phyloP scores from a whole-genome alignment of 768 basidiomycete species.

The Kwoniella shandongensis region DNA sequence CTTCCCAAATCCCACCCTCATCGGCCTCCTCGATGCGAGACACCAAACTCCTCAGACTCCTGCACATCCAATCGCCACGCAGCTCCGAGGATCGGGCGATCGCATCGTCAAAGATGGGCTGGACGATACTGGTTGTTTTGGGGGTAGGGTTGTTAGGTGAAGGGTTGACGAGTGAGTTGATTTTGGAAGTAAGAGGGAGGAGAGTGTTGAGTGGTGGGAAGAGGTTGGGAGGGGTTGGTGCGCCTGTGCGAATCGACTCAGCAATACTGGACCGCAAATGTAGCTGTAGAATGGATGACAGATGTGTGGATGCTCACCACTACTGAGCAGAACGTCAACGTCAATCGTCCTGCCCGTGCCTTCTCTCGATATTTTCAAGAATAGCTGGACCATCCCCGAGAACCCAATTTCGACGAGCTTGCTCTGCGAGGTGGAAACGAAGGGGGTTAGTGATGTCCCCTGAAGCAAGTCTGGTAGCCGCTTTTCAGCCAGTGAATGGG shows the following conservation, averaged over 20 bases:
- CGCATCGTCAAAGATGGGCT: conserved; percentile 23
- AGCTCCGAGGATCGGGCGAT: conserved; percentile 21
- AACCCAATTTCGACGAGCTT: conserved; percentile 46
- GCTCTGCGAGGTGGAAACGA: conserved; percentile 16
- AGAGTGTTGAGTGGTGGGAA: conserved; percentile 39
- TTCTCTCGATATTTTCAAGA: conserved; percentile 42
- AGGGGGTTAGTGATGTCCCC: no score
- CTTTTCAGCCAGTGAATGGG: no score
- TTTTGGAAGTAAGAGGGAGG: conserved; percentile 25
- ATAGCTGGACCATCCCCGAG: conserved; percentile 40
- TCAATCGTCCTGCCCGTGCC: conserved; percentile 33
- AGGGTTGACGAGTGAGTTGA: conserved; percentile 13
- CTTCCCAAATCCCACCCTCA: conserved; percentile 45
- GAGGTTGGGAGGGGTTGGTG: conserved; percentile 42
- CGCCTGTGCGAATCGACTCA: conserved; percentile 27
- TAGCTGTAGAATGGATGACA: no score
- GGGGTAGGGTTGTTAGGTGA: conserved; percentile 18
- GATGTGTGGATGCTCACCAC: no score
- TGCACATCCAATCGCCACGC: conserved; percentile 37
- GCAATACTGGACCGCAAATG: no score
- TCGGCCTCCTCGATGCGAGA: conserved; percentile 41
- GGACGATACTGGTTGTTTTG: conserved; percentile 24
- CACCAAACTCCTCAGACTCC: conserved; percentile 33
- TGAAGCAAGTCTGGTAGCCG: no score
- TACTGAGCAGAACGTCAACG: conserved; percentile 30